Conservation (phyloP, 352 stramenopile genomes). For the Pelagophyceae sp. region DNA sequence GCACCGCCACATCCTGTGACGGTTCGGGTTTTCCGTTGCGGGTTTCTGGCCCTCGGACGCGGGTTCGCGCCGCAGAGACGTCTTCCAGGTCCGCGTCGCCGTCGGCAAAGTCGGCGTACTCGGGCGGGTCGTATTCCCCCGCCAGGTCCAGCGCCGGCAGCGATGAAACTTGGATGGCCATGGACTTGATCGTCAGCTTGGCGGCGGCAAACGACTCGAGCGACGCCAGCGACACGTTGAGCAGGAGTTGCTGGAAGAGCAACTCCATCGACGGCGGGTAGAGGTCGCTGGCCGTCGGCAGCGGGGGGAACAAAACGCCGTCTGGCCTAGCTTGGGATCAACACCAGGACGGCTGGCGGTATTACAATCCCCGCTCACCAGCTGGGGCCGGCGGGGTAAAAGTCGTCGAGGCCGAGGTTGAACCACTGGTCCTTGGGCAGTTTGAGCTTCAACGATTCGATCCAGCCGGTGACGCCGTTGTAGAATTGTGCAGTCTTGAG, state of each 20-base stretch:
- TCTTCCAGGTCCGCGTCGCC: too few relatives aligned
- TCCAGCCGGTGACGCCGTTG: constrained; percentile 2
- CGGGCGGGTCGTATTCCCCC: constrained; percentile 37
- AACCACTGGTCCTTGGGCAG: constrained; percentile 15
- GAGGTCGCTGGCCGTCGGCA: background rate
- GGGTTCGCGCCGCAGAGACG: too few relatives aligned
- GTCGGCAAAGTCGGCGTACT: constrained; percentile 24
- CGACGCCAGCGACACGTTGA: background rate
- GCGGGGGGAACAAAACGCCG: background rate
- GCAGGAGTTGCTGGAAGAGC: background rate
- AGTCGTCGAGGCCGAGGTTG: constrained; percentile 10
- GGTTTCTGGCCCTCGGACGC: background rate
- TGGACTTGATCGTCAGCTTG: background rate
- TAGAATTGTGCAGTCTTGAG: constrained; percentile 22
- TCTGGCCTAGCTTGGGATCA: constrained; percentile 2
- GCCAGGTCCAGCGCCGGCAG: too few relatives aligned
- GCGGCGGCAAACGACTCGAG: background rate
- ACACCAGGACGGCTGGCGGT: background rate
- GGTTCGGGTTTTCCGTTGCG: background rate
- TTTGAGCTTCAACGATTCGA: constrained; percentile 6
- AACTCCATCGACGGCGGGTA: background rate
- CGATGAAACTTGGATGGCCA: too few relatives aligned
- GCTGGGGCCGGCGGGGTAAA: constrained; percentile 10
- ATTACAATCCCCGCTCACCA: background rate
- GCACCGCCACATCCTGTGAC: too few relatives aligned